phyloP scores from a whole-genome alignment of 2,329 filamentous ascomycete species.

The Celoporthe dispersa region DNA sequence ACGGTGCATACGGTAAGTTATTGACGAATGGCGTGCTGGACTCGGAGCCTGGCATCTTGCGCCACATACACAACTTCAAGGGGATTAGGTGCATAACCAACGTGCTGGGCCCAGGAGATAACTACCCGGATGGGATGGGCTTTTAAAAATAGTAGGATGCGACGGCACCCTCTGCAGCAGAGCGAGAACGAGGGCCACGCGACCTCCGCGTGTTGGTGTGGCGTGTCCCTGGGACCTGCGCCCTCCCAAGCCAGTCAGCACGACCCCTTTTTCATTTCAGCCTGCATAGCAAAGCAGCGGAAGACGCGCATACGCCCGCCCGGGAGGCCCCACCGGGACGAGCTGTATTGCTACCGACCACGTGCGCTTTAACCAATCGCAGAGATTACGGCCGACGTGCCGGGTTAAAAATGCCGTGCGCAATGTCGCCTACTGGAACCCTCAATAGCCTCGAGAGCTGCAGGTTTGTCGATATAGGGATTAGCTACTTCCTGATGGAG shows the following conservation, averaged over 20 bases:
- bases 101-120: background rate
- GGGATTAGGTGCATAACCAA: background rate
- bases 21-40: constrained; percentile 7
- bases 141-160: background rate
- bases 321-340: background rate
- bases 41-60: background rate
- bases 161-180: background rate
- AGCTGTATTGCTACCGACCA: constrained; percentile 3
- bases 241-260: constrained; percentile 1
- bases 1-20: background rate
- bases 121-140: background rate
- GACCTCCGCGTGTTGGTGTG: background rate
- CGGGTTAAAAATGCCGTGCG: background rate
- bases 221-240: background rate
- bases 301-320: background rate
- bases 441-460: background rate
- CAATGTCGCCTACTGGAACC: background rate
- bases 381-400: background rate
- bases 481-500: background rate
- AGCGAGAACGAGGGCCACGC: background rate
- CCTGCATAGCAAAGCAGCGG: background rate
- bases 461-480: background rate
- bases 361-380: constrained; percentile 4
- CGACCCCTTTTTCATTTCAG: background rate
- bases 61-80: background rate